Percentiles rank a stretch among this genome's conserved stretches.
These are phyloP conservation scores for Cucurbita argyrosperma DNA, from an alignment of 306 rosid species.

Conservation along the genomic window DNA sequence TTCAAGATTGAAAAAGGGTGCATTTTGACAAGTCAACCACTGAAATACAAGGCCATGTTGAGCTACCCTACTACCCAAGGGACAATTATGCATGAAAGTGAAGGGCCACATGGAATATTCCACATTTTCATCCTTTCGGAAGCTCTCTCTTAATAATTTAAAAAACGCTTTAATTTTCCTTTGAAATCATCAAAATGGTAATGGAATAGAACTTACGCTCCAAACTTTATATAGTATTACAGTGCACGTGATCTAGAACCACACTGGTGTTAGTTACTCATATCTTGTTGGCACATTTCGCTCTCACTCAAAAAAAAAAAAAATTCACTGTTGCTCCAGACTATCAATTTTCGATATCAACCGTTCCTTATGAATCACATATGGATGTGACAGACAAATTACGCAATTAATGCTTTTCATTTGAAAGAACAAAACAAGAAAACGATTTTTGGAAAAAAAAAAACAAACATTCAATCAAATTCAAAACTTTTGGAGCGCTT, in stretches of 20 bases:
- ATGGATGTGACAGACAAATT: not conserved
- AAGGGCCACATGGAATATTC: not conserved
- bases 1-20: not conserved
- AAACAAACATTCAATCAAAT: not conserved
- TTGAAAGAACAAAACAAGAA: not conserved
- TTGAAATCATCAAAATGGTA: not conserved
- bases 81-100: not conserved
- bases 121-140: not conserved
- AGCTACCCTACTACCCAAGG: not conserved
- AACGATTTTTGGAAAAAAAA: not conserved
- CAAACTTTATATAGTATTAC: not conserved
- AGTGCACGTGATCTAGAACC: too few relatives aligned
- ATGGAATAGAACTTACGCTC: not conserved
- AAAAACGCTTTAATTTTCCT: not conserved
- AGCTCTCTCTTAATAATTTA: too few relatives aligned
- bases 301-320: too few relatives aligned
- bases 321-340: too few relatives aligned
- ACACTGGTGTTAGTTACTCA: too few relatives aligned
- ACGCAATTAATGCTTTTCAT: not conserved
- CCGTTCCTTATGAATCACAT: too few relatives aligned
- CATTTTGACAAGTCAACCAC: constrained; percentile 10
- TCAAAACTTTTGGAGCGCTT: not conserved
- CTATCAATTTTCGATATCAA: too few relatives aligned
- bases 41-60: not conserved
- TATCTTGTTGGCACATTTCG: too few relatives aligned